Evolutionary conservation across 1,284 basidiomycete genomes (phyloP).

Genomic region (Boletus smithii): DNA sequence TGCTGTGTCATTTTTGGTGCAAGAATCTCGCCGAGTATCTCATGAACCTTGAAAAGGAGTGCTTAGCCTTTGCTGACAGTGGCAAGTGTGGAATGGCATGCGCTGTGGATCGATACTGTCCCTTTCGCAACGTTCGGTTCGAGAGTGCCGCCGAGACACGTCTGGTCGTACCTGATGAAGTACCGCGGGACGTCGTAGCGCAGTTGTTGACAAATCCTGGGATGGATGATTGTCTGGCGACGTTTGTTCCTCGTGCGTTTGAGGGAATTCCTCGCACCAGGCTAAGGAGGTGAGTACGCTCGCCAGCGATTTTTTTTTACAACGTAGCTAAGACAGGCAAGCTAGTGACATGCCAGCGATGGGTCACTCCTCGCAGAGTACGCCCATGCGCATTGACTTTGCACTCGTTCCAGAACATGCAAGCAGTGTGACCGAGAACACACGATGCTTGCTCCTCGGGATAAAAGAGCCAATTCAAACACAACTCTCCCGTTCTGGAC

Average conservation of each 20-base stretch:
- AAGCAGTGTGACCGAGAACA: not conserved
- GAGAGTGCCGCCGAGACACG: conserved; percentile 4
- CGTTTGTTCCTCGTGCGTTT: conserved; percentile 15
- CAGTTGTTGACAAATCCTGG: conserved; percentile 8
- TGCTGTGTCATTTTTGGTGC: not conserved
- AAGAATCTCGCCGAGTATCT: not conserved
- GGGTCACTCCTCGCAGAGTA: conserved; percentile 1
- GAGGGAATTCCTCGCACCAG: conserved; percentile 15
- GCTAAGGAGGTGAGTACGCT: conserved; percentile 18
- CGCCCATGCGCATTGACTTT: conserved; percentile 14
- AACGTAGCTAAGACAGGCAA: conserved; percentile 5
- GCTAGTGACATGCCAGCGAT: conserved; percentile 8
- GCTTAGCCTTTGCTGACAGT: conserved; percentile 4
- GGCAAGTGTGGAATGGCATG: conserved; percentile 2
- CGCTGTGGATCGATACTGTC: conserved; percentile 9
- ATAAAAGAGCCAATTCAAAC: conserved; percentile 5
- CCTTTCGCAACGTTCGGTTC: conserved; percentile 19
- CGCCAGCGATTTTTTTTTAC: not conserved
- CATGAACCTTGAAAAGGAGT: conserved; percentile 10
- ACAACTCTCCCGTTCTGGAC: not conserved
- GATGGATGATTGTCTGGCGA: conserved; percentile 1
- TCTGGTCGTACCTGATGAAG: not conserved
- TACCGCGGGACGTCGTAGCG: conserved; percentile 17
- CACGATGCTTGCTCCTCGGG: conserved; percentile 19
- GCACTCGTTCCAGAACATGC: conserved; percentile 10